A percentile compares a stretch with the other conserved stretches of the same genome.
These are phyloP conservation scores for Avena eriantha DNA, from an alignment of 176 grass and related monocot species.

Conservation along the genomic window DNA sequence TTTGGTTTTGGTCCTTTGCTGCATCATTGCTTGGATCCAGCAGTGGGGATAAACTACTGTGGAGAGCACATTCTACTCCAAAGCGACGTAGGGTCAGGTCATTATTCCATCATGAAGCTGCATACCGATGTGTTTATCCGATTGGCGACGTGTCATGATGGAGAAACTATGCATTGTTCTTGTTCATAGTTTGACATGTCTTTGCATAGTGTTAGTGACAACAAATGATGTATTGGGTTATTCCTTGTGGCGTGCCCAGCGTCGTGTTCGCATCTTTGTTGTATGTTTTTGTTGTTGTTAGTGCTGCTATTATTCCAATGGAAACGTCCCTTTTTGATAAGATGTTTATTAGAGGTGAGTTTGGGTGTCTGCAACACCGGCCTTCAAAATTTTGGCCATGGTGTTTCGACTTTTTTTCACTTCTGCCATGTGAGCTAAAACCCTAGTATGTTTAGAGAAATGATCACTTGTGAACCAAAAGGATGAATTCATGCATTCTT, in stretches of 20 bases:
- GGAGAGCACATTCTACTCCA: constrained; percentile 11
- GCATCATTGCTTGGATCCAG: constrained; percentile 31
- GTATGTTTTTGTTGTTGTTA: not conserved
- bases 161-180: not conserved
- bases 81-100: not conserved
- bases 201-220: constrained; percentile 12
- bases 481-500: not conserved
- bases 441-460: not conserved
- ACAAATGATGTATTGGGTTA: constrained; percentile 2
- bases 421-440: not conserved
- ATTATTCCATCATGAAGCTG: not conserved
- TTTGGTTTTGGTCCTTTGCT: constrained; percentile 24
- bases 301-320: not conserved
- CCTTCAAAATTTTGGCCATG: not conserved
- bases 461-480: not conserved
- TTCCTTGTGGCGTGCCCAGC: not conserved
- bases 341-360: not conserved
- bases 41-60: not conserved
- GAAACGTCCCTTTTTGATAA: not conserved
- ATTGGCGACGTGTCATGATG: not conserved
- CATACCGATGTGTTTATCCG: constrained; percentile 1
- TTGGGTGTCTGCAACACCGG: not conserved
- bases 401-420: not conserved
- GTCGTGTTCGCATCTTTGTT: not conserved
- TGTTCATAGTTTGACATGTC: not conserved